These are phyloP conservation scores for Penicillium lagena DNA, from an alignment of 495 filamentous ascomycete species.

Conservation along the genomic window DNA sequence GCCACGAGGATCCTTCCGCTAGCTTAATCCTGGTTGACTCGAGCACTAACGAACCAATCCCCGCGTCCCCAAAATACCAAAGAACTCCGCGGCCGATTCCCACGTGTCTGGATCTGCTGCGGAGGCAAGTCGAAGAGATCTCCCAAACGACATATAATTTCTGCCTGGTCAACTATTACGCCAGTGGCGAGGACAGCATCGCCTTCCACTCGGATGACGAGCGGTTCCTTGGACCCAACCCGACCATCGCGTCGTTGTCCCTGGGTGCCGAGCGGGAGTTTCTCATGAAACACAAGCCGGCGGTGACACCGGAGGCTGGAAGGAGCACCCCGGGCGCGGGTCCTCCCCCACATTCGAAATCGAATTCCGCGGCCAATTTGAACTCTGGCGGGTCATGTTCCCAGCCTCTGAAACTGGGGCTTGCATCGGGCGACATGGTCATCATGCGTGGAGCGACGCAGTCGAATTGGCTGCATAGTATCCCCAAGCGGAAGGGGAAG, in stretches of 20 bases:
- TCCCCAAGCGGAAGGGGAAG: slow-evolving; percentile 62
- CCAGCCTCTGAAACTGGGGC: slow-evolving; percentile 45
- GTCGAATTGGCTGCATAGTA: slow-evolving; percentile 62
- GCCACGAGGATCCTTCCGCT: slow-evolving; percentile 9
- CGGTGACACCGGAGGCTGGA: slow-evolving; percentile 4
- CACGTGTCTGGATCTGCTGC: slow-evolving; percentile 53
- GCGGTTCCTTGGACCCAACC: slow-evolving; percentile 58
- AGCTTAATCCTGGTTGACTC: slow-evolving; percentile 23
- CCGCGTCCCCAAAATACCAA: slow-evolving; percentile 39
- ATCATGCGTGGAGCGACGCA: slow-evolving; percentile 67
- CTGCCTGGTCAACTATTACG: slow-evolving; percentile 72
- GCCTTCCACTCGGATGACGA: slow-evolving; percentile 73
- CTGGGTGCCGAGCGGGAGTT: slow-evolving; percentile 63
- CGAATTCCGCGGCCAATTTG: not conserved
- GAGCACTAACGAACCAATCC: slow-evolving; percentile 22
- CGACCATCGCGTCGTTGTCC: slow-evolving; percentile 65
- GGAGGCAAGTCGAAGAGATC: slow-evolving; percentile 42
- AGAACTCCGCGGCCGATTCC: slow-evolving; percentile 60
- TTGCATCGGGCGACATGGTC: slow-evolving; percentile 64
- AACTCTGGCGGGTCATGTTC: not conserved
- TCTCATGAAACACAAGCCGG: slow-evolving; percentile 62
- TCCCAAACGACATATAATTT: slow-evolving; percentile 59
- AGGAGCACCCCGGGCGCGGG: not conserved
- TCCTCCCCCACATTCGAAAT: not conserved
- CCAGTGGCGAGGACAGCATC: slow-evolving; percentile 62